Percentiles rank a stretch among this genome's conserved stretches.
Evolutionary conservation across 2,329 filamentous ascomycete species (phyloP).

Genomic region (Trichocomaceae sp.): DNA sequence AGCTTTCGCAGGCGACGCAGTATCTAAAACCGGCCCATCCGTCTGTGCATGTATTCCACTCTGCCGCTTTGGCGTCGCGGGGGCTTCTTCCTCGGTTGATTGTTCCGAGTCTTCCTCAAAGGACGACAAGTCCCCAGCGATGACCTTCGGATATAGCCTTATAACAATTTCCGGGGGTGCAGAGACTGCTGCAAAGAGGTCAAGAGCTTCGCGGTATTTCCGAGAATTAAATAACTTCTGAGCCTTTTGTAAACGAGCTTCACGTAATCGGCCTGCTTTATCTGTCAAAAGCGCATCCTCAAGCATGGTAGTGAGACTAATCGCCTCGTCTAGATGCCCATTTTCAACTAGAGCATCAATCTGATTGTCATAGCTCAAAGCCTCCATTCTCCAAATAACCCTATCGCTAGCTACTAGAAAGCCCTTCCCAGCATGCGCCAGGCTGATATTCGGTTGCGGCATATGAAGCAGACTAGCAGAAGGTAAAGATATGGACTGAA

Average conservation of each 20-base stretch:
- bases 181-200: conserved; percentile 83
- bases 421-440: conserved; percentile 93
- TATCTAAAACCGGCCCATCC: conserved; percentile 24
- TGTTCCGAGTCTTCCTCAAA: conserved; percentile 46
- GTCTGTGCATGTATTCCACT: conserved; percentile 23
- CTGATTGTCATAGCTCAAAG: conserved; percentile 84
- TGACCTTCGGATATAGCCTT: conserved; percentile 70
- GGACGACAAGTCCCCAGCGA: conserved; percentile 72
- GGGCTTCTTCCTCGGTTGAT: conserved; percentile 20
- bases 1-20: conserved; percentile 19
- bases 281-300: conserved; percentile 84
- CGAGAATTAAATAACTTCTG: conserved; percentile 73
- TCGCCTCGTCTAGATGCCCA: conserved; percentile 77
- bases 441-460: conserved; percentile 81
- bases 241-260: conserved; percentile 88
- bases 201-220: conserved; percentile 78
- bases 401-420: conserved; percentile 91
- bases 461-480: conserved; percentile 83
- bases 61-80: conserved; percentile 20
- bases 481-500: conserved; percentile 77
- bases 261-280: conserved; percentile 71
- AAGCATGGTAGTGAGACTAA: conserved; percentile 80
- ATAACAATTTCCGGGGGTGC: conserved; percentile 87
- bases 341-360: conserved; percentile 71
- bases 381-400: conserved; percentile 92